These are phyloP conservation scores for Suillus variegatus DNA, from an alignment of 768 basidiomycete genomes.

Conservation along the genomic window DNA sequence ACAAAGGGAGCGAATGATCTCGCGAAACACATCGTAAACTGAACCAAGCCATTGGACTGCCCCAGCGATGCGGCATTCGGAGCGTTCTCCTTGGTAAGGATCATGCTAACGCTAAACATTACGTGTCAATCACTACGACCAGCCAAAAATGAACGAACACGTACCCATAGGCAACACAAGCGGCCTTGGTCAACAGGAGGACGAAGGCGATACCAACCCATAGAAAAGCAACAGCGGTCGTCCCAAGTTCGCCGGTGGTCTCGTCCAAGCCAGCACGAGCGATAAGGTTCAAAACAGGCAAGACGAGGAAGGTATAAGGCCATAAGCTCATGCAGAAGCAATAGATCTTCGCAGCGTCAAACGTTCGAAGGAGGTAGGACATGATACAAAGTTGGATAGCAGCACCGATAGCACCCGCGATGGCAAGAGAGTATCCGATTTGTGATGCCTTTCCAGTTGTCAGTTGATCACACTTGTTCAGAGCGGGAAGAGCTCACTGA, in stretches of 20 bases:
- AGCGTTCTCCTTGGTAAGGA: slow-evolving; percentile 55
- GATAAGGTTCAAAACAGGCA: slow-evolving; percentile 55
- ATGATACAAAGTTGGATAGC: slow-evolving; percentile 54
- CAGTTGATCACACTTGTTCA: not conserved
- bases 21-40: slow-evolving; percentile 58
- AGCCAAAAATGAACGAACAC: slow-evolving; percentile 24
- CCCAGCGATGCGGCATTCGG: slow-evolving; percentile 57
- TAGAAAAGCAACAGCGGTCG: slow-evolving; percentile 32
- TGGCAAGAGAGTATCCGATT: slow-evolving; percentile 62
- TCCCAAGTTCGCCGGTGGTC: slow-evolving; percentile 28
- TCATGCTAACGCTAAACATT: slow-evolving; percentile 54
- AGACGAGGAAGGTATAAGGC: slow-evolving; percentile 50
- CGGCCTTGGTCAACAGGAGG: slow-evolving; percentile 45
- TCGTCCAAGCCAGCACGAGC: slow-evolving; percentile 40
- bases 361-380: slow-evolving; percentile 53
- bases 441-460: slow-evolving; percentile 44
- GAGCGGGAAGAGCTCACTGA: slow-evolving; percentile 41
- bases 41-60: slow-evolving; percentile 63
- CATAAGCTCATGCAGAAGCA: slow-evolving; percentile 54
- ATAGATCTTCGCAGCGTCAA: slow-evolving; percentile 53
- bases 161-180: slow-evolving; percentile 54
- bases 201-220: slow-evolving; percentile 54
- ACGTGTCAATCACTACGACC: not conserved
- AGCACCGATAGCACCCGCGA: slow-evolving; percentile 49
- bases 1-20: slow-evolving; percentile 62